phyloP scores from a whole-genome alignment of 495 filamentous ascomycete genomes.

The Penicillium antarcticum region DNA sequence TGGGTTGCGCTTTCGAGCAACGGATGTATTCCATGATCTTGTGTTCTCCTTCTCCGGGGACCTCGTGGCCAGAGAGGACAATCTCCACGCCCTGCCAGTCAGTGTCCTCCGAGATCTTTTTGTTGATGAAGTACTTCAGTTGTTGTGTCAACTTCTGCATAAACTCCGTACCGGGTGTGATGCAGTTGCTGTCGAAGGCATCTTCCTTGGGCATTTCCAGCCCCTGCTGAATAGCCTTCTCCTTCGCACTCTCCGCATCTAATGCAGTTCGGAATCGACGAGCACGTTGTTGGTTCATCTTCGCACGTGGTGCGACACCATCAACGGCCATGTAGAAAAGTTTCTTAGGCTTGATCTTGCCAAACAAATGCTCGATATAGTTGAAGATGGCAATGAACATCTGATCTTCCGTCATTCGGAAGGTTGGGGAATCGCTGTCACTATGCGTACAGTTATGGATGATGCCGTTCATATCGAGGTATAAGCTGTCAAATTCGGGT shows the following conservation, averaged over 20 bases:
- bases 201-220: constrained; percentile 92
- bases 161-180: constrained; percentile 96
- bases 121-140: constrained; percentile 97
- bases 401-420: constrained; percentile 93
- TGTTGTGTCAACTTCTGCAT: constrained; percentile 94
- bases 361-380: constrained; percentile 98
- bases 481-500: constrained; percentile 97
- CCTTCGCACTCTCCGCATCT: constrained; percentile 81
- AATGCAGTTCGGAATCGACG: constrained; percentile 92
- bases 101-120: constrained; percentile 93
- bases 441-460: constrained; percentile 99
- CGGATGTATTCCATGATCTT: constrained; percentile 99
- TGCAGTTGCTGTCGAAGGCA: constrained; percentile 98
- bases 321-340: constrained; percentile 99
- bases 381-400: constrained; percentile 99
- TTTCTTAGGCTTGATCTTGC: constrained; percentile 97
- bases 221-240: constrained; percentile 86
- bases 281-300: constrained; percentile 99
- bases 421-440: constrained; percentile 83
- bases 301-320: constrained; percentile 93
- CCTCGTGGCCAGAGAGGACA: constrained; percentile 95
- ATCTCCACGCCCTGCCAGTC: constrained; percentile 98
- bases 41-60: constrained; percentile 98
- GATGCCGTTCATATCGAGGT: constrained; percentile 99
- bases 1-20: constrained; percentile 87